phyloP scores from a whole-genome alignment of 2,329 filamentous ascomycete species.

The Apiospora hydei region DNA sequence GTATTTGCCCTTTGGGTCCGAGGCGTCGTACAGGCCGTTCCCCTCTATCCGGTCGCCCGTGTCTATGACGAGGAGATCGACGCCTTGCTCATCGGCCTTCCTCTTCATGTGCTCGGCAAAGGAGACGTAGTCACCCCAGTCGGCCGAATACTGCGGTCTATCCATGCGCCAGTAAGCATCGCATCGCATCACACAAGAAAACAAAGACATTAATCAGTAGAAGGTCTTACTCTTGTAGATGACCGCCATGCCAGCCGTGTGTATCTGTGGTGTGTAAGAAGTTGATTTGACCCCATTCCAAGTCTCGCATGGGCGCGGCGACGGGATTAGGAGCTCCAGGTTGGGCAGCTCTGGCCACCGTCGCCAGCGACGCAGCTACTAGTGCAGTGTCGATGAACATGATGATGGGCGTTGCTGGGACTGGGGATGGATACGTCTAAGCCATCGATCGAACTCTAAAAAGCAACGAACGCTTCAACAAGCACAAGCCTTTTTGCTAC shows the following conservation, averaged over 20 bases:
- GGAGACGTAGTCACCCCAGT: constrained; percentile 98
- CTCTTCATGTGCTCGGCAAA: constrained; percentile 84
- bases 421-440: constrained; percentile 18
- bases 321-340: constrained; percentile 82
- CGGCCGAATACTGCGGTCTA: constrained; percentile 88
- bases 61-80: constrained; percentile 91
- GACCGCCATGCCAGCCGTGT: constrained; percentile 94
- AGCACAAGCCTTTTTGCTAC: neutral
- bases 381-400: constrained; percentile 44
- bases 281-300: constrained; percentile 94
- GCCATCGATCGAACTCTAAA: constrained; percentile 12
- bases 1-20: constrained; percentile 84
- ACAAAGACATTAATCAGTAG: neutral
- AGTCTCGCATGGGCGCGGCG: constrained; percentile 79
- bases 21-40: constrained; percentile 93
- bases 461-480: neutral
- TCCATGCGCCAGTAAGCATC: neutral
- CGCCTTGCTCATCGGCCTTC: constrained; percentile 78
- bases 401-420: constrained; percentile 25
- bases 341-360: constrained; percentile 64
- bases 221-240: constrained; percentile 82
- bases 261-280: constrained; percentile 97
- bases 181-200: neutral
- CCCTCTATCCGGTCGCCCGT: constrained; percentile 94
- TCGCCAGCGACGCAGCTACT: constrained; percentile 48